These are phyloP conservation scores for Pestalotiopsis sp. DNA, from an alignment of 2,329 filamentous ascomycete species.

Conservation along the genomic window DNA sequence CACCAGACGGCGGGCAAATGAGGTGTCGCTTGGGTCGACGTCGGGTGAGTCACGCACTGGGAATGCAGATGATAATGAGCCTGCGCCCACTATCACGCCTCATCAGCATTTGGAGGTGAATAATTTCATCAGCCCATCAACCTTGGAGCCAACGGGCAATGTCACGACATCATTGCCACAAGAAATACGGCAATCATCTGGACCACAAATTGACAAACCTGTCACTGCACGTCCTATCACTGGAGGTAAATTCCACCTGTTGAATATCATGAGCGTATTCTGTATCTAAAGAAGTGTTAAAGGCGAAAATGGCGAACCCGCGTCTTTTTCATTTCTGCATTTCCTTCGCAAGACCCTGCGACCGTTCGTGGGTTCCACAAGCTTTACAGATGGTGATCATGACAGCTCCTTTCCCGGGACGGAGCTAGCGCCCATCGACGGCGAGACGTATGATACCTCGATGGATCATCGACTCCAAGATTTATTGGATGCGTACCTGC, in stretches of 20 bases:
- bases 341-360: constrained; percentile 1
- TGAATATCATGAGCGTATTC: not conserved
- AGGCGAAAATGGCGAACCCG: not conserved
- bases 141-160: not conserved
- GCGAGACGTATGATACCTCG: not conserved
- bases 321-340: not conserved
- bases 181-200: not conserved
- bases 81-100: not conserved
- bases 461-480: not conserved
- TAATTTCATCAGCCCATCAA: not conserved
- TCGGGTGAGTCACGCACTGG: not conserved
- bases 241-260: not conserved
- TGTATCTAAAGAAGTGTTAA: not conserved
- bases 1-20: not conserved
- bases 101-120: not conserved
- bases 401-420: not conserved
- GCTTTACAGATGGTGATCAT: not conserved
- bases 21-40: not conserved
- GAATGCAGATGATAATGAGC: not conserved
- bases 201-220: not conserved
- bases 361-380: not conserved
- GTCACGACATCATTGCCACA: not conserved
- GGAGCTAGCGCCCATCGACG: not conserved
- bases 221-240: not conserved
- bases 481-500: not conserved